phyloP scores from a whole-genome alignment of 1,284 basidiomycete species.

The Leccinum subspadiceum region DNA sequence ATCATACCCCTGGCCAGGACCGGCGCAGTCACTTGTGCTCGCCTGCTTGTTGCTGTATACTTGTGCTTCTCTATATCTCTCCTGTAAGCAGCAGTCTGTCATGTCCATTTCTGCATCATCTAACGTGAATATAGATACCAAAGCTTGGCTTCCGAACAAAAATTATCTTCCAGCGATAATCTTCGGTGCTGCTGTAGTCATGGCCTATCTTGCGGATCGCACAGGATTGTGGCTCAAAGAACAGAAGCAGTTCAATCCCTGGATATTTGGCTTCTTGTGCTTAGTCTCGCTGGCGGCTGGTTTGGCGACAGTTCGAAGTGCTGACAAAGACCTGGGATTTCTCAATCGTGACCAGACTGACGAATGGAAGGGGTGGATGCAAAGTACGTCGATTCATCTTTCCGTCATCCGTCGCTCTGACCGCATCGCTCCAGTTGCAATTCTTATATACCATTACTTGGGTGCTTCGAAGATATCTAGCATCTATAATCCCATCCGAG shows the following conservation, averaged over 20 bases:
- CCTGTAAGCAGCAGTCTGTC: slow-evolving; percentile 19
- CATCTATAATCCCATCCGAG: slow-evolving; percentile 87
- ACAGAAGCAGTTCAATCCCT: slow-evolving; percentile 76
- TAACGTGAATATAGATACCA: slow-evolving; percentile 29
- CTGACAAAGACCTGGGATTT: slow-evolving; percentile 82
- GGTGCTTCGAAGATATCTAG: slow-evolving; percentile 85
- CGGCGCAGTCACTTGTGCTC: slow-evolving; percentile 62
- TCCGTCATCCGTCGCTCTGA: slow-evolving; percentile 9
- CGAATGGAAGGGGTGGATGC: slow-evolving; percentile 98
- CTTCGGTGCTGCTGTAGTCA: slow-evolving; percentile 62
- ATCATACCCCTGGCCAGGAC: slow-evolving; percentile 66
- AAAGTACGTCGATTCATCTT: slow-evolving; percentile 51
- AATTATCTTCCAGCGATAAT: slow-evolving; percentile 49
- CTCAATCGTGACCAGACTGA: slow-evolving; percentile 89
- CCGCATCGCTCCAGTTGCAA: slow-evolving; percentile 54
- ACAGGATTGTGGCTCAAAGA: slow-evolving; percentile 85
- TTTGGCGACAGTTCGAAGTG: slow-evolving; percentile 62
- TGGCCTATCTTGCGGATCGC: slow-evolving; percentile 79
- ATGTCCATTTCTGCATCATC: not conserved
- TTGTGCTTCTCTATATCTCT: slow-evolving; percentile 14
- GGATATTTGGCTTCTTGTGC: slow-evolving; percentile 63
- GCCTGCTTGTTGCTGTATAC: slow-evolving; percentile 29
- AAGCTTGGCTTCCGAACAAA: slow-evolving; percentile 16
- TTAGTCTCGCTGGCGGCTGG: slow-evolving; percentile 58
- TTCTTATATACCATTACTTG: slow-evolving; percentile 87